Base-by-base conservation (phyloP, 2,329 filamentous ascomycete genomes). In the Fusarium pseudonygamai region DNA sequence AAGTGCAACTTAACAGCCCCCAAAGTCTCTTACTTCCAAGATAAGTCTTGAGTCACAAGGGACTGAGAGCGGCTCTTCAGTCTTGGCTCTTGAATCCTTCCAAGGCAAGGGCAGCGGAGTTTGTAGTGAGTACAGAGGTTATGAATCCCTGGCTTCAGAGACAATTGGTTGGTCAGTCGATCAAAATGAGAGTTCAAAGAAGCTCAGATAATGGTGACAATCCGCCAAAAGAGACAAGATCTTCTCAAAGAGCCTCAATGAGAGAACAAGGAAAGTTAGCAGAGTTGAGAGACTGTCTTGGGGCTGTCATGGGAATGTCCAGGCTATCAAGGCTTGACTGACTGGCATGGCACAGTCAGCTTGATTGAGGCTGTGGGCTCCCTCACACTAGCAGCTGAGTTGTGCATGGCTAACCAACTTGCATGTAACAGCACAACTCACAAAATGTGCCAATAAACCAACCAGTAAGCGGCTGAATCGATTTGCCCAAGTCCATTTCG, bases 311-410 rank as follows among this genome's bases (percentile, higher is more conserved):
- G 58, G 58, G 50, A 45, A 46, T 28, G 42, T 28, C 40, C 49
- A 40, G 40, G 28, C 58, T 36, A 37, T 64, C 59, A 69, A 69
- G 43, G 65, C 50, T 64, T 64, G 67, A 52, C 39, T 34, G 58
- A 39, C 3, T 28, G 15, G 36, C 50, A 53, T 39, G 49, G 49
- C 30, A 34, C 59, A 69, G 58, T 40, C 45, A 50, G 45, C 52
- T 53, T 40, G 34, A 69, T 22, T 42, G 60, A 70, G 67, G 67
- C 67, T 65, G 67, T 64, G 34, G 20, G 52, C 52, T 64, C 24
- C 50, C 60, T 69, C 59, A 28, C 65, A 43, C 45, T 58, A 43
- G 28, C n/a, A 36, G 8, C 39, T 57, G 52, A 65, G 45, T 52
- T 69, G 57, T 69, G 47, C 56, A 63, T 56, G 39, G 37, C 50